phyloP scores from a whole-genome alignment of 2,329 filamentous ascomycete species.

The Penicillium sp. region DNA sequence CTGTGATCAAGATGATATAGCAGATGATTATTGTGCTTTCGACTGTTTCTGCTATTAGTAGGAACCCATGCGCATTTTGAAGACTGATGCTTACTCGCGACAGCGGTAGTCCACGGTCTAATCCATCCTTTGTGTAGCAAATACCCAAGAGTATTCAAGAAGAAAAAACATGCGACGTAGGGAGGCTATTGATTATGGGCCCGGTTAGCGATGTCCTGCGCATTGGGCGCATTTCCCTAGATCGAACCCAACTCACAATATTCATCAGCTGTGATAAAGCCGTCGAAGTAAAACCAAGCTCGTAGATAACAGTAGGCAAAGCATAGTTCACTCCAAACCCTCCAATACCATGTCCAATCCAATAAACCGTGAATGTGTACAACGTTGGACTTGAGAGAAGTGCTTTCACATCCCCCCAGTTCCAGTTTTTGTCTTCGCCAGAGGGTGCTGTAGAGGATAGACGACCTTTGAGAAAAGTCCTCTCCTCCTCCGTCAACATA shows the following conservation, averaged over 20 bases:
- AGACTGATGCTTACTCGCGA: constrained; percentile 33
- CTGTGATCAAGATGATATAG: constrained; percentile 41
- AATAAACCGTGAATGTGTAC: constrained; percentile 40
- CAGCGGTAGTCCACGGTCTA: constrained; percentile 39
- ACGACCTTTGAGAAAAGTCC: constrained; percentile 21
- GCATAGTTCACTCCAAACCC: constrained; percentile 44
- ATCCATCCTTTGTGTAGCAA: constrained; percentile 39
- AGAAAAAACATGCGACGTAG: constrained; percentile 39
- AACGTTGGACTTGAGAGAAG: constrained; percentile 38
- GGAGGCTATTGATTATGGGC: constrained; percentile 30
- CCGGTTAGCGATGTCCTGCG: background rate
- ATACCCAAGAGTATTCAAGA: constrained; percentile 37
- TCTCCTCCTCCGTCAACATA: constrained; percentile 31
- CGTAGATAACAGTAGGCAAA: constrained; percentile 45
- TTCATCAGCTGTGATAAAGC: constrained; percentile 47
- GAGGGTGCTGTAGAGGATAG: constrained; percentile 31
- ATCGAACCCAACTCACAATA: constrained; percentile 25
- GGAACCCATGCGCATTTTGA: background rate
- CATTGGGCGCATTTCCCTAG: background rate
- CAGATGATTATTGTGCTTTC: constrained; percentile 40
- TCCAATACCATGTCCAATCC: constrained; percentile 46
- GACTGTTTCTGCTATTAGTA: constrained; percentile 23
- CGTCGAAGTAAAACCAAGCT: constrained; percentile 44
- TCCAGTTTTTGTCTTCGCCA: constrained; percentile 34
- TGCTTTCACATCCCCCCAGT: constrained; percentile 29